phyloP scores from a whole-genome alignment of 1,284 basidiomycete species.

The Nidula niveotomentosa region DNA sequence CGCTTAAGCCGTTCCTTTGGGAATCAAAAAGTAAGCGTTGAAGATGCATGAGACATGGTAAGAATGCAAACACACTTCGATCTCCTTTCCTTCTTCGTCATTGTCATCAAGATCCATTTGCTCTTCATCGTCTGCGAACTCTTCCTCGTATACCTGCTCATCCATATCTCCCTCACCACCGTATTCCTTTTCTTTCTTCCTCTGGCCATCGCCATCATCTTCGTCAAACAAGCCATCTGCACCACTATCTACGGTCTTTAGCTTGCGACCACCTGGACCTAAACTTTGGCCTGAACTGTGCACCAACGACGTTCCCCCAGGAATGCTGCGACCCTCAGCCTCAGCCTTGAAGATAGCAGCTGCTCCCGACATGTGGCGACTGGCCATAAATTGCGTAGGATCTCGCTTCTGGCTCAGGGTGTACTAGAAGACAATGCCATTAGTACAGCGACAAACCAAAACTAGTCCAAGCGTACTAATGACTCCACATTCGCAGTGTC shows the following conservation, averaged over 20 bases:
- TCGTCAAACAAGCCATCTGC: conserved; percentile 64
- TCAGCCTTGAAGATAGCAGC: conserved; percentile 67
- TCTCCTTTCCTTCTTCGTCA: conserved; percentile 83
- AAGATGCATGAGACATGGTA: neutral
- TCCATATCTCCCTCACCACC: conserved; percentile 77
- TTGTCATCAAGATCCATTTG: conserved; percentile 71
- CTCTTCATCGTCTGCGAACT: conserved; percentile 88
- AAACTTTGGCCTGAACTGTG: conserved; percentile 51
- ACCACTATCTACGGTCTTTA: conserved; percentile 65
- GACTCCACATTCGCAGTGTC: conserved; percentile 76
- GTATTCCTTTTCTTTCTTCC: conserved; percentile 52
- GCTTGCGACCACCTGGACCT: conserved; percentile 61
- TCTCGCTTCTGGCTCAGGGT: conserved; percentile 62
- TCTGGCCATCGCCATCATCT: conserved; percentile 53
- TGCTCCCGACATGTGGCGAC: conserved; percentile 55
- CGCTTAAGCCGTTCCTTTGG: conserved; percentile 79
- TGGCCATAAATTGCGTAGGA: conserved; percentile 68
- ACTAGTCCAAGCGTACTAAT: conserved; percentile 25
- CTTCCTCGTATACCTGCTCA: conserved; percentile 82
- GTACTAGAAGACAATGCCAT: conserved; percentile 29
- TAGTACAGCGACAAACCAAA: conserved; percentile 15
- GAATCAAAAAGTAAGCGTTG: conserved; percentile 2
- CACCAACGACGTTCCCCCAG: conserved; percentile 46
- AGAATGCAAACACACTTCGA: conserved; percentile 55
- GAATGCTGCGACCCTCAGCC: conserved; percentile 40